Conservation (phyloP, 768 basidiomycete genomes). For the Hydnum rufescens region DNA sequence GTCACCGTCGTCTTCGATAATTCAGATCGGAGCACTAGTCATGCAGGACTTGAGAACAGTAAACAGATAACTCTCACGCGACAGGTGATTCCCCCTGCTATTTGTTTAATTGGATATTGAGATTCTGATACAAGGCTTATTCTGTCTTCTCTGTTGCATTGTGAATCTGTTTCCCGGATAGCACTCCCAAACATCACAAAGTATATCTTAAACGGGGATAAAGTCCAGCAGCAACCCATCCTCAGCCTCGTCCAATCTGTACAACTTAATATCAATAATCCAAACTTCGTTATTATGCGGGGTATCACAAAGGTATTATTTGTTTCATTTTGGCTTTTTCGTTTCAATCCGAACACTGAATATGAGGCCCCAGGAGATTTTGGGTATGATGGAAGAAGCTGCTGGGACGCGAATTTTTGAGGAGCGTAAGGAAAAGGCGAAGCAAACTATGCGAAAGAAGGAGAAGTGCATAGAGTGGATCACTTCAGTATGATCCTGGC, state of each 20-base stretch:
- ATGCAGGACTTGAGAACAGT: slow-evolving; percentile 56
- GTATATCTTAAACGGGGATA: slow-evolving; percentile 92
- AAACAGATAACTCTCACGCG: slow-evolving; percentile 93
- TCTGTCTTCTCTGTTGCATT: no score
- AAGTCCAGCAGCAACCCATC: slow-evolving; percentile 61
- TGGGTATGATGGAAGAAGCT: slow-evolving; percentile 97
- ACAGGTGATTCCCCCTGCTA: slow-evolving; percentile 34
- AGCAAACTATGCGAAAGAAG: slow-evolving; percentile 92
- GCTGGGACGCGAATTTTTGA: slow-evolving; percentile 99
- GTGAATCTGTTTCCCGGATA: slow-evolving; percentile 31
- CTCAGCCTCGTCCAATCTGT: slow-evolving; percentile 92
- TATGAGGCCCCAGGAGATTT: slow-evolving; percentile 94
- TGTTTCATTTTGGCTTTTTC: not conserved
- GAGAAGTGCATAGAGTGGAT: slow-evolving; percentile 90
- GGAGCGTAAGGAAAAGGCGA: slow-evolving; percentile 90
- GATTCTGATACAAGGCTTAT: no score
- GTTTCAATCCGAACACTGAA: slow-evolving; percentile 47
- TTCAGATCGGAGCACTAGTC: slow-evolving; percentile 68
- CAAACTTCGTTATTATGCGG: slow-evolving; percentile 99
- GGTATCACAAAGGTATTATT: slow-evolving; percentile 81
- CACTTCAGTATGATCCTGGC: slow-evolving; percentile 25
- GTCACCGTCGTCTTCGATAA: slow-evolving; percentile 99
- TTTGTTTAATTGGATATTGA: slow-evolving; percentile 11
- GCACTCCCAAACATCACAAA: slow-evolving; percentile 86
- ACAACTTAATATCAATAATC: slow-evolving; percentile 98